These are phyloP conservation scores for Ophiocordyceps robertsii DNA, from an alignment of 2,329 filamentous ascomycete genomes.

Conservation along the genomic window DNA sequence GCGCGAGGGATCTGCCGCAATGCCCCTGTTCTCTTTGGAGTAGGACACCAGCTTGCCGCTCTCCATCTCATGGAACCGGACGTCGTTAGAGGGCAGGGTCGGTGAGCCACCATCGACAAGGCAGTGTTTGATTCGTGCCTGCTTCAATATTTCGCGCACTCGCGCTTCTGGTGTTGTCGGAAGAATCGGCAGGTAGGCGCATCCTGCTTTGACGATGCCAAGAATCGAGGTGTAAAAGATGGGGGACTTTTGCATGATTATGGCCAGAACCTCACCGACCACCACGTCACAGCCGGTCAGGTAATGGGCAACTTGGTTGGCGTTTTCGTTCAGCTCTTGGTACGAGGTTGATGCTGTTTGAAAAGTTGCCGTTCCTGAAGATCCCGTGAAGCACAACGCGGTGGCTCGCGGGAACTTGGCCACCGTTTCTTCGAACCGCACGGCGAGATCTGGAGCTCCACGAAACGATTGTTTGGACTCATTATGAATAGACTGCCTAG, in stretches of 20 bases:
- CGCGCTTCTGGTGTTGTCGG: slow-evolving; percentile 55
- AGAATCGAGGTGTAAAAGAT: slow-evolving; percentile 63
- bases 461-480: slow-evolving; percentile 16
- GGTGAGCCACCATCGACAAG: slow-evolving; percentile 22
- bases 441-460: slow-evolving; percentile 29
- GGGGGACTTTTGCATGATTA: slow-evolving; percentile 66
- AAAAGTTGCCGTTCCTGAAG: slow-evolving; percentile 10
- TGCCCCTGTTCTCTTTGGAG: slow-evolving; percentile 21
- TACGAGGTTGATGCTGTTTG: slow-evolving; percentile 42
- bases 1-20: slow-evolving; percentile 28
- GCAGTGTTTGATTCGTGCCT: slow-evolving; percentile 38
- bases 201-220: slow-evolving; percentile 59
- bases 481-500: slow-evolving; percentile 36
- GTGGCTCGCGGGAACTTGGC: slow-evolving; percentile 31
- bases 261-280: slow-evolving; percentile 48
- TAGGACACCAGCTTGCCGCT: slow-evolving; percentile 12
- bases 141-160: slow-evolving; percentile 45
- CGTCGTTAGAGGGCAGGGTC: slow-evolving; percentile 4
- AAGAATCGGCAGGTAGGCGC: slow-evolving; percentile 67
- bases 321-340: slow-evolving; percentile 43
- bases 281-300: slow-evolving; percentile 33
- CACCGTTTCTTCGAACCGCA: slow-evolving; percentile 41
- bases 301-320: slow-evolving; percentile 48
- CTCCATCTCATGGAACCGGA: slow-evolving; percentile 21
- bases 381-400: slow-evolving; percentile 52